Percentiles rank a stretch among this genome's conserved stretches.
Conservation (phyloP, 495 filamentous ascomycete genomes). For the Trypethelium eluteriae region DNA sequence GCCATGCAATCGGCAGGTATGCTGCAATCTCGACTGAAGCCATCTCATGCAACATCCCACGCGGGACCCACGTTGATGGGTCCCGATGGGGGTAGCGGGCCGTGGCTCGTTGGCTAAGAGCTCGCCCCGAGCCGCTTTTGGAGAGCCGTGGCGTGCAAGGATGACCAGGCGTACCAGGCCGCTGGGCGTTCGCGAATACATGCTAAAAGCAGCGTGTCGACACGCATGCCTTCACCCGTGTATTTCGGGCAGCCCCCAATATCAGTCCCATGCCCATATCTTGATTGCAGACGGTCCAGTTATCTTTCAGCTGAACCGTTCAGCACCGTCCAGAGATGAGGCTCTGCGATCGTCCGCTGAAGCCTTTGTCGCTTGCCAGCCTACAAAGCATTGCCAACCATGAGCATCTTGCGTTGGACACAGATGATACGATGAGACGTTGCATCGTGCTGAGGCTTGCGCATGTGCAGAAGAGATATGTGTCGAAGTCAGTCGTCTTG, state of each 20-base stretch:
- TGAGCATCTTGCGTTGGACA: neutral
- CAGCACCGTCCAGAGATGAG: neutral
- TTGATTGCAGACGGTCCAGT: too few species aligned
- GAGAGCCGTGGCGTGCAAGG: neutral
- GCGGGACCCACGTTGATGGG: neutral
- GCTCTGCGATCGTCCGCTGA: neutral
- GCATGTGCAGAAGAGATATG: neutral
- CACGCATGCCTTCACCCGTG: too few species aligned
- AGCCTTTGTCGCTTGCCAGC: neutral
- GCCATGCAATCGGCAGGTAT: neutral
- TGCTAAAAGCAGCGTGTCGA: neutral
- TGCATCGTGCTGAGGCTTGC: neutral
- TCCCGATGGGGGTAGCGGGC: neutral
- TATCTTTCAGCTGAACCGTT: neutral
- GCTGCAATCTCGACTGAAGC: neutral
- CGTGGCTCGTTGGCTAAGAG: neutral
- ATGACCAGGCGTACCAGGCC: neutral
- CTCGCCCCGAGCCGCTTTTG: conserved; percentile 1
- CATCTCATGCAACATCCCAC: neutral
- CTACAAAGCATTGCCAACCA: neutral
- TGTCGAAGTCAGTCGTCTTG: neutral
- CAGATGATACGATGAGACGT: neutral
- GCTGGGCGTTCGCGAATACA: neutral
- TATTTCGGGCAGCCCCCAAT: too few species aligned
- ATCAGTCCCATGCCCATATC: too few species aligned